Evolutionary conservation across 345 rosid genomes (phyloP), one percentile per base, ranked within the genome.

Genomic region (Gossypium anomalum): DNA sequence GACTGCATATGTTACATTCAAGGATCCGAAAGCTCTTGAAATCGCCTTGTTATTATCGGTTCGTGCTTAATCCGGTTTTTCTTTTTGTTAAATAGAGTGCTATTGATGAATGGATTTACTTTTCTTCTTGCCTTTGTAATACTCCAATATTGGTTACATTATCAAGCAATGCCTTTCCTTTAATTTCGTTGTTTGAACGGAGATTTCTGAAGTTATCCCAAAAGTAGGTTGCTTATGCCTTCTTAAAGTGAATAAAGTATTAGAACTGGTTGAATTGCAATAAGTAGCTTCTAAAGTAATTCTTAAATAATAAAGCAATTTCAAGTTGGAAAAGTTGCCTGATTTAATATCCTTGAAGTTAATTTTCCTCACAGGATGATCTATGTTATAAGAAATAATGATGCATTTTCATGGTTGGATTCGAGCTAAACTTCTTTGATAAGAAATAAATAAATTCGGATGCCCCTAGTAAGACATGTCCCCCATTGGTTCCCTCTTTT

Each of bases 11-110:
- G 99, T 95, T 60, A 91, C 94, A 20, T 95, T 95, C 87, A 84
- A 80, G 76, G 97, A 95, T 48, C 86, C 97, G 0, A 90, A 89
- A 82, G 97, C 99, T 22, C 89, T 95, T 49, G 91, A 93, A 89
- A 95, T 95, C 34, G 99, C 99, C 0, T 82, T 93, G 76, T 82
- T 91, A 63, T 86, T 91, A 82, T 89, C 98, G 85, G 97, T 89
- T 49, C 7, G 84, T 80, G 41, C 53, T 43, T 59, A 55, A 17
- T 77, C 48, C 66, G 25, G 17, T 71, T 61, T 29, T 68, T 15
- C 52, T 19, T 20, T 20, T 20, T 73, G 20, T 70, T 49, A 27
- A 70, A 3, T 20, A 16, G 7, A 17, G 67, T 34, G 5, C 23
- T 17, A 29, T 13, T 20, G 38, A 44, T 61, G 58, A 14, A 9